Percentiles rank a stretch among this genome's conserved stretches.
Evolutionary conservation across 2,329 filamentous ascomycete genomes (phyloP).

Genomic region (Colletotrichum euphorbiae): DNA sequence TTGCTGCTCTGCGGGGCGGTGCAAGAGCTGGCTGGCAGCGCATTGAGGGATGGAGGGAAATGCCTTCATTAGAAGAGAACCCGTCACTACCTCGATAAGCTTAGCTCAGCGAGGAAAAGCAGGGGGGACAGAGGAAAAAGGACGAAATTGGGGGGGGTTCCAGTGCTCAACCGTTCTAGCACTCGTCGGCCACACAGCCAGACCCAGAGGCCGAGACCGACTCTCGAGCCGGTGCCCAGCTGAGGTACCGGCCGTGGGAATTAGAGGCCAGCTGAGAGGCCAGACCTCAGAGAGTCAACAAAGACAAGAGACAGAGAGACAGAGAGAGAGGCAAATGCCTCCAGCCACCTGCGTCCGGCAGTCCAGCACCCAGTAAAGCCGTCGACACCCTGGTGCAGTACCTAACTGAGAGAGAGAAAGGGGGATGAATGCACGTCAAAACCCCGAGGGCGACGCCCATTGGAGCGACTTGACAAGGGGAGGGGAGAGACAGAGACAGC

Average conservation of each 20-base stretch:
- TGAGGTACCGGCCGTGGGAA: background rate
- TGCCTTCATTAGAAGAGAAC: slow-evolving; percentile 31
- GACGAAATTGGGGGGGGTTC: too few species aligned
- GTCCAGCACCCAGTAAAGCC: slow-evolving; percentile 17
- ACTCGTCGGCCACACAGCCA: slow-evolving; percentile 11
- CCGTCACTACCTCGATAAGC: slow-evolving; percentile 11
- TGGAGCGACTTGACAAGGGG: slow-evolving; percentile 26
- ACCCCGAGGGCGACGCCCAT: slow-evolving; percentile 18
- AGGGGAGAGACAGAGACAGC: slow-evolving; percentile 17
- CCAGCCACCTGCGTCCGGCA: background rate
- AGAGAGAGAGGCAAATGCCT: slow-evolving; percentile 23
- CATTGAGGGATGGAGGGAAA: slow-evolving; percentile 13
- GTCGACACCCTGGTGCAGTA: slow-evolving; percentile 24
- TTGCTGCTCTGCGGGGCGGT: background rate
- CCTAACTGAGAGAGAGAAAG: slow-evolving; percentile 1
- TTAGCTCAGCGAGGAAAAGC: background rate
- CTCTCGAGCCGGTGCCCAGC: background rate
- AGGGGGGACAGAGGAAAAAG: background rate
- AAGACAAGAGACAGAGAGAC: background rate
- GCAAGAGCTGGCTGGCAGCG: background rate
- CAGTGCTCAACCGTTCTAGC: slow-evolving; percentile 10
- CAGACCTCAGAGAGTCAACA: slow-evolving; percentile 24
- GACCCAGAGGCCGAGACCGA: background rate
- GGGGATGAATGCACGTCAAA: slow-evolving; percentile 37
- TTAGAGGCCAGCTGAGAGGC: background rate